Base-by-base conservation (phyloP, 805 yeast genomes). In the Ogataea glucozyma region DNA sequence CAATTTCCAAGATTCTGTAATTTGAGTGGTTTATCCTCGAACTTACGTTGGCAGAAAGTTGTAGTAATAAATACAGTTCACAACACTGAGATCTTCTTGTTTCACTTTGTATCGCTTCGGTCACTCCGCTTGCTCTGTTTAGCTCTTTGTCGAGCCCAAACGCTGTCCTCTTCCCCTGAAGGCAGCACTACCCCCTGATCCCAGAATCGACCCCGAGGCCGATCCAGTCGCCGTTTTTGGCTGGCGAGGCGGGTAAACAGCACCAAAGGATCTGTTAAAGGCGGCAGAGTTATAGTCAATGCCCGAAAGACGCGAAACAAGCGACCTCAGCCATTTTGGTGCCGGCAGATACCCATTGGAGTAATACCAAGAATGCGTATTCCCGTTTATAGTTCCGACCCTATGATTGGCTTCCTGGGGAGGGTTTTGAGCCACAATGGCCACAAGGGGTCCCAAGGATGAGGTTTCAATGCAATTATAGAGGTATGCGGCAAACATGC, bases 401-500 rank as follows among this genome's bases (percentile, higher is more conserved):
- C 65, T 47, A 43, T 43, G 60, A 19, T 48, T 58, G 34, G 43
- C 53, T 40, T 43, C 54, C 11, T 44, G 37, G 10, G 41, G 40
- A 20, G 47, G 43, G 10, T 52, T 50, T 14, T 64, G 52, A 4
- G 55, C 42, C 11, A 62, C 27, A 12, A 62, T 29, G 1, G 61
- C 47, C 53, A 62, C 57, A 22, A 74, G 48, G 4, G 79, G 78
- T 0, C 79, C 79, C 33, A 62, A 57, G 2, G 86, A 75, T 30
- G 70, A 64, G 0, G 86, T 79, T 53, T 81, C 85, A 32, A 80
- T 57, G 56, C 88, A 83, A 47, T 74, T 76, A 62, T 79, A 81
- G 4, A 79, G 45, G 55, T 83, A 83, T 0, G 79, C 85, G 3
- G 78, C 77, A 14, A 64, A 51, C 45, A 77, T 69, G 2, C 88